These are phyloP conservation scores for Pyrus hybrid DNA, from an alignment of 331 rosid species.

Conservation along the genomic window DNA sequence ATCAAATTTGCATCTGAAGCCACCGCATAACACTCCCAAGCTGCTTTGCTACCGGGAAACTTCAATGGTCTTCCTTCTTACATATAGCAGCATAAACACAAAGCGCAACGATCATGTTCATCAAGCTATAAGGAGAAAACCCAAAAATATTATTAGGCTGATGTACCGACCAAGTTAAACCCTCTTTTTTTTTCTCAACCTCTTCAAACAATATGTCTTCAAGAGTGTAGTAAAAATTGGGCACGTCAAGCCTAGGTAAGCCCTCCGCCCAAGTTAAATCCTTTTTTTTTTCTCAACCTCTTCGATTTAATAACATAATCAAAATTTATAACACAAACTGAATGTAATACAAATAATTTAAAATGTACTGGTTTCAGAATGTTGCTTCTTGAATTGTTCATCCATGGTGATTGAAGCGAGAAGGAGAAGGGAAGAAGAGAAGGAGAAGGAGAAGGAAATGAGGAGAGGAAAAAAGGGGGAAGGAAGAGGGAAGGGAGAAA, in stretches of 20 bases:
- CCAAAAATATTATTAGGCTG: background rate
- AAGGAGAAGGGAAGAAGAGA: too few relatives aligned
- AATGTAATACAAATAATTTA: too few relatives aligned
- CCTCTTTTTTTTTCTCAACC: slow-evolving; percentile 26
- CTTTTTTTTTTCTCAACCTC: too few relatives aligned
- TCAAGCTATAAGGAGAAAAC: background rate
- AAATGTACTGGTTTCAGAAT: too few relatives aligned
- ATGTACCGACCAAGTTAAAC: slow-evolving; percentile 1
- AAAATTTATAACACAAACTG: too few relatives aligned
- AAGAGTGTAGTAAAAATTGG: slow-evolving; percentile 52
- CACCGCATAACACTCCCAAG: background rate
- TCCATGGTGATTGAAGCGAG: too few relatives aligned
- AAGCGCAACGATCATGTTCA: background rate
- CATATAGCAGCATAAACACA: background rate
- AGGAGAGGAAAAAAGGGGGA: too few relatives aligned
- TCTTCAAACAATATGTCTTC: slow-evolving; percentile 49
- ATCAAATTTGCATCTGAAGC: slow-evolving; percentile 3
- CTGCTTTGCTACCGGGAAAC: background rate
- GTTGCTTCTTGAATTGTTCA: too few relatives aligned
- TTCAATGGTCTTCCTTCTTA: background rate
- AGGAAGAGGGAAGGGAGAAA: rapidly evolving
- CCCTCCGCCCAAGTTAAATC: too few relatives aligned
- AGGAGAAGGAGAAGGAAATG: too few relatives aligned
- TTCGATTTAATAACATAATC: too few relatives aligned
- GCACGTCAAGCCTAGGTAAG: slow-evolving; percentile 35